Percentiles rank a stretch among this genome's conserved stretches.
These are phyloP conservation scores for Gautieria morchelliformis DNA, from an alignment of 768 basidiomycete genomes.

Conservation along the genomic window DNA sequence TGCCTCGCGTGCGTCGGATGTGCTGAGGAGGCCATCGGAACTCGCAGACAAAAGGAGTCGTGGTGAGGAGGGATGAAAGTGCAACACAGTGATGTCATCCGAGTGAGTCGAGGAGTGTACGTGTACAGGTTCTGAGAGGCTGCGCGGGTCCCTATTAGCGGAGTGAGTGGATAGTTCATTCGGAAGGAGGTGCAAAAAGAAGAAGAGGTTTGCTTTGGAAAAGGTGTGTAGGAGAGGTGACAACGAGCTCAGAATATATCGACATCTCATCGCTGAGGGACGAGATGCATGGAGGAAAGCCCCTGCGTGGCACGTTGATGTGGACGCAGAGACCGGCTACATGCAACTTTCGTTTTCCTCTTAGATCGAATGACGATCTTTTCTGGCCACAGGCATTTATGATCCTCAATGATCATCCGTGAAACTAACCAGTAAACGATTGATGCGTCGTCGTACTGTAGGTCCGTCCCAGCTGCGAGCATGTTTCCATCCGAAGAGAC, in stretches of 20 bases:
- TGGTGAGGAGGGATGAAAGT: constrained; percentile 36
- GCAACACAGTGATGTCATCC: constrained; percentile 79
- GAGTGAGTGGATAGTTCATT: background rate
- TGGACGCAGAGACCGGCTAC: no score
- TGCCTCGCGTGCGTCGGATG: constrained; percentile 58
- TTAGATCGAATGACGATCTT: no score
- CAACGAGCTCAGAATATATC: background rate
- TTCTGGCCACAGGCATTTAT: no score
- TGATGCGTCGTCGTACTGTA: constrained; percentile 71
- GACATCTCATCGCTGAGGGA: background rate
- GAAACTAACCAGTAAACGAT: constrained; percentile 70
- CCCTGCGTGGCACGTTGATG: no score
- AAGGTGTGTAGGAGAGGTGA: no score
- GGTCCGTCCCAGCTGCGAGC: constrained; percentile 75
- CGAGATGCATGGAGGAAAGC: background rate
- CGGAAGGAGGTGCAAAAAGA: background rate
- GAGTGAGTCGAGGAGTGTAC: constrained; percentile 84
- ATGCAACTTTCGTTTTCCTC: no score
- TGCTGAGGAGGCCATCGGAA: constrained; percentile 73
- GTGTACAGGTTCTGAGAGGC: constrained; percentile 57
- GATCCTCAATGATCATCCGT: background rate
- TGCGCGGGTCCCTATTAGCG: constrained; percentile 69
- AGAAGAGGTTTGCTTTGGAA: background rate
- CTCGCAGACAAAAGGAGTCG: constrained; percentile 68
- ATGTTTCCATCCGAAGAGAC: constrained; percentile 59